phyloP scores from a whole-genome alignment of 805 yeast genomes.

The Metschnikowia chrysomelidarum region DNA sequence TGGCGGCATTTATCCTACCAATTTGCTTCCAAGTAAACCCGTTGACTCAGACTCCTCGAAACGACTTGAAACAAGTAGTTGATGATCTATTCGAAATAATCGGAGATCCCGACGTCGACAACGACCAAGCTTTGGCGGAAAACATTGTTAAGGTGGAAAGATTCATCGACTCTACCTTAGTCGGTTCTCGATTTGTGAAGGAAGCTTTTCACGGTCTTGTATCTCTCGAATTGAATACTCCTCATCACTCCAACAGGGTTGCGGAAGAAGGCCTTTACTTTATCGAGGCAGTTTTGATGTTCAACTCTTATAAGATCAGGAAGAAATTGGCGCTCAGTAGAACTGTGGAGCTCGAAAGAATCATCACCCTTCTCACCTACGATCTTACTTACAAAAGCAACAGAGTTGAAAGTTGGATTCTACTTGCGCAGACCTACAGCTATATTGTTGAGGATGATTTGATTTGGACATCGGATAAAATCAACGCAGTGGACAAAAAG shows the following conservation, averaged over 20 bases:
- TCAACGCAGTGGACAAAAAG: constrained; percentile 62
- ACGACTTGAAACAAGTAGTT: constrained; percentile 68
- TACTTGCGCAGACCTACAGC: constrained; percentile 77
- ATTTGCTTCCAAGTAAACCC: constrained; percentile 60
- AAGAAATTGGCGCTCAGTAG: constrained; percentile 79
- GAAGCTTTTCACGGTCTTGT: constrained; percentile 53
- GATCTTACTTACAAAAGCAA: constrained; percentile 68
- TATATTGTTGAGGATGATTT: constrained; percentile 83
- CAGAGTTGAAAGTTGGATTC: constrained; percentile 82
- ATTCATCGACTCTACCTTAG: constrained; percentile 43
- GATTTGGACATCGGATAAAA: constrained; percentile 87
- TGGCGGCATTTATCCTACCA: constrained; percentile 52
- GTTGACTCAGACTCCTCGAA: constrained; percentile 55
- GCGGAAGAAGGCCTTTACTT: constrained; percentile 62
- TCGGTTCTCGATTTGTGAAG: constrained; percentile 46
- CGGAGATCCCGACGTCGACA: constrained; percentile 58
- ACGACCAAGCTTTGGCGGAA: constrained; percentile 40
- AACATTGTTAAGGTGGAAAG: constrained; percentile 47
- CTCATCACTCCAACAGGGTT: constrained; percentile 25
- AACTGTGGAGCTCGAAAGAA: constrained; percentile 75
- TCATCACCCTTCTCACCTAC: constrained; percentile 58
- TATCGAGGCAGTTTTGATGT: constrained; percentile 62
- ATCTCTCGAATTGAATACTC: constrained; percentile 24
- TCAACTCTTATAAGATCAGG: constrained; percentile 67
- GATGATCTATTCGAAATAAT: constrained; percentile 70